Conservation (phyloP, 2,329 filamentous ascomycete genomes). For the Trichoderma harzianum region DNA sequence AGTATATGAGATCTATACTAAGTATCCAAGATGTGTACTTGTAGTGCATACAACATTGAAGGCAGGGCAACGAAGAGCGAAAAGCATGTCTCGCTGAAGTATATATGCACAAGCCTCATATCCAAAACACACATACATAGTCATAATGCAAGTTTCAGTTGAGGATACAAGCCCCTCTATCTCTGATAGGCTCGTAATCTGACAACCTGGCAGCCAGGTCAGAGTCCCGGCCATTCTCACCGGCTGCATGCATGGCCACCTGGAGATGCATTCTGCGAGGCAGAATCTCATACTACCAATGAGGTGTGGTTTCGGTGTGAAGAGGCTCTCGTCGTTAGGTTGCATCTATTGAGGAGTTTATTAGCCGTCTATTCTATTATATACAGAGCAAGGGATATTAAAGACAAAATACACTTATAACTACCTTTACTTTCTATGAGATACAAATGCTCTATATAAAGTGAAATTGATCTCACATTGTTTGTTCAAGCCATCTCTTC, state of each 20-base stretch:
- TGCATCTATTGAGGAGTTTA: not conserved
- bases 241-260: not conserved
- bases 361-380: rapidly evolving
- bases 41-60: not conserved
- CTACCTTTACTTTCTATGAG: not conserved
- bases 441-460: not conserved
- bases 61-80: not conserved
- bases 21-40: not conserved
- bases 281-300: not conserved
- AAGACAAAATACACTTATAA: not conserved
- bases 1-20: not conserved
- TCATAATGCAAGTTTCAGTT: not conserved
- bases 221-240: not conserved
- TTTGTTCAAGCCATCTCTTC: not conserved
- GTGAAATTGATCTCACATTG: not conserved
- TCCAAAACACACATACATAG: not conserved
- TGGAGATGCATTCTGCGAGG: not conserved
- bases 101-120: not conserved
- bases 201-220: not conserved
- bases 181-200: not conserved
- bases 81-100: not conserved
- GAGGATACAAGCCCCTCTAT: not conserved
- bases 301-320: not conserved
- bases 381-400: not conserved
- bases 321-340: not conserved